Base-by-base conservation (phyloP, 768 basidiomycete species). In the Kwoniella sp. region DNA sequence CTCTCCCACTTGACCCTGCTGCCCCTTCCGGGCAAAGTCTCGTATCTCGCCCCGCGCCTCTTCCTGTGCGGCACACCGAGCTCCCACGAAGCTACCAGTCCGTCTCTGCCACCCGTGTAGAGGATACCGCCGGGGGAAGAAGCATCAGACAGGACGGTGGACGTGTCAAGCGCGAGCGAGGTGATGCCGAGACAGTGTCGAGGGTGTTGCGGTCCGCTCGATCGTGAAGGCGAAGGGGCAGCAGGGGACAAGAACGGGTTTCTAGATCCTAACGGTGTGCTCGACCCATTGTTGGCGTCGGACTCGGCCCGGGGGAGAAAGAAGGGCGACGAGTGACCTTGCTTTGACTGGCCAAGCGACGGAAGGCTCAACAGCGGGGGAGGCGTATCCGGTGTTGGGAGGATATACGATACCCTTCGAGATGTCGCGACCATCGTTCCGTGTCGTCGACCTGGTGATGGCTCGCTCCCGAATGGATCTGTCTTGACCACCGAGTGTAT, bases 51-150 rank as follows among this genome's bases (percentile, higher is more conserved):
- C 19, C 60, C 73, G 20, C 60, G 71, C 29, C 83, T 73, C 31
- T 77, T 73, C 62, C 76, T 81, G 80, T 84, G 83, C 8, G 81
- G 76, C 9, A 89, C 77, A 3, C 80, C 82, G 22, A 92, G 78
- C 67, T 95, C 91, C 88, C 89, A 92, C 8, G 85, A 82, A 32
- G 91, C 84, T 39, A 93, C 78, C 36, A 89, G 78, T 0, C 91
- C 91, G 76, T 95, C 91, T 51, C 91, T 78, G 20, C 89, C 90
- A 23, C 85, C 90, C 2, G 88, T 84, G 70, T 95, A 95, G 2
- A 95, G 75, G 34, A 95, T 91, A 4, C 91, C 91, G 59, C 88
- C 83, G 0, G 91, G 90, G 4, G 73, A 53, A 2, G 46, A 32
- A n/a, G 77, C 78, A 5, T 85, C 85, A n/a, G 79, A 69, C 6